These are phyloP conservation scores for Metschnikowia henanensis DNA, from an alignment of 805 yeast genomes.

Conservation along the genomic window DNA sequence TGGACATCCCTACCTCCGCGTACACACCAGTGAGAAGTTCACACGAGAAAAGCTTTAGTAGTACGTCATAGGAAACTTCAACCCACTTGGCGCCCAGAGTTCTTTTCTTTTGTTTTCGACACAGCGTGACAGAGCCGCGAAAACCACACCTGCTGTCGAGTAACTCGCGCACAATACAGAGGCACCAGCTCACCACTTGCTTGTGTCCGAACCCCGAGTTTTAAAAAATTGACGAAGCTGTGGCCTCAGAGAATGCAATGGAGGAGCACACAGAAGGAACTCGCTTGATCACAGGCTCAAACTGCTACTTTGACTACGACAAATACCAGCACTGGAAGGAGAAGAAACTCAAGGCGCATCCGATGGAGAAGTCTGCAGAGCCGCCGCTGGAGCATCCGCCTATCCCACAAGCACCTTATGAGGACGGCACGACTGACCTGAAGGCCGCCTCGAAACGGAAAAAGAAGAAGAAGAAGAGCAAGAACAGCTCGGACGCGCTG, in stretches of 20 bases:
- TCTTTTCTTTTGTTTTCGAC: neutral
- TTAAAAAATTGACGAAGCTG: neutral
- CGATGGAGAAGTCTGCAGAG: neutral
- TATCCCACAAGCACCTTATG: neutral
- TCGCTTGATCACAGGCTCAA: slow-evolving; percentile 8
- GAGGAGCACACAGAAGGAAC: slow-evolving; percentile 6
- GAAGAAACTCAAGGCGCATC: too few species aligned
- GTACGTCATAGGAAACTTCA: slow-evolving; percentile 10
- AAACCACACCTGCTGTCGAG: neutral
- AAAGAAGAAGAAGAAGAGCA: slow-evolving; percentile 31
- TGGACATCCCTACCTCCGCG: slow-evolving; percentile 13
- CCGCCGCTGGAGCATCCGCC: neutral
- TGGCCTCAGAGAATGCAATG: slow-evolving; percentile 8
- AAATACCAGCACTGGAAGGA: too few species aligned
- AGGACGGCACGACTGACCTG: neutral
- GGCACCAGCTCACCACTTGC: too few species aligned
- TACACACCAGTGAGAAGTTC: slow-evolving; percentile 8
- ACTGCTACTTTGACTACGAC: slow-evolving; percentile 10
- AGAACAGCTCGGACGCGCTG: slow-evolving; percentile 8
- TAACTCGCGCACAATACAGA: neutral
- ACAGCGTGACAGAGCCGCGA: neutral
- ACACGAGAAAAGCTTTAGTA: slow-evolving; percentile 13
- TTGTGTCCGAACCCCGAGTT: neutral
- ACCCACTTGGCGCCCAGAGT: neutral
- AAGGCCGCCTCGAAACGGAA: slow-evolving; percentile 23